Evolutionary conservation across 2,329 filamentous ascomycete genomes (phyloP).

Genomic region (Cucurbitaria berberidis): DNA sequence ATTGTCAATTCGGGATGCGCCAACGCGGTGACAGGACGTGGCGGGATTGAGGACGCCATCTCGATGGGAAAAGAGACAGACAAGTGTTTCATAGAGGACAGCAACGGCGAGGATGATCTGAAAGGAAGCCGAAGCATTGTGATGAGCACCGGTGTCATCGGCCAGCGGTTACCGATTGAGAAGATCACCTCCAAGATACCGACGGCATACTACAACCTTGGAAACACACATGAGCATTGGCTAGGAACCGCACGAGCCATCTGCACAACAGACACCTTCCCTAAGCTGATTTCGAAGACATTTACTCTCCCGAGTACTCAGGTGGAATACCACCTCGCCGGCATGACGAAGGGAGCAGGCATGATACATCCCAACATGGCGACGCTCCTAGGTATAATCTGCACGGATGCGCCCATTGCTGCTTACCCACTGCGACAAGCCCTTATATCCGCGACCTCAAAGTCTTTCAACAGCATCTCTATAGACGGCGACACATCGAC

Average conservation of each 20-base stretch:
- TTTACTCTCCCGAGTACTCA: slow-evolving; percentile 86
- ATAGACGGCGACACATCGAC: slow-evolving; percentile 97
- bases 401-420: slow-evolving; percentile 85
- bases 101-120: slow-evolving; percentile 48
- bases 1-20: slow-evolving; percentile 96
- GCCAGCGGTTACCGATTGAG: slow-evolving; percentile 87
- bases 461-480: slow-evolving; percentile 95
- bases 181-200: slow-evolving; percentile 89
- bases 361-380: slow-evolving; percentile 99
- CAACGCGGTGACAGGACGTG: slow-evolving; percentile 93
- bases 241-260: slow-evolving; percentile 85
- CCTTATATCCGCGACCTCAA: slow-evolving; percentile 75
- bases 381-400: slow-evolving; percentile 87
- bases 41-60: slow-evolving; percentile 85
- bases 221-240: slow-evolving; percentile 83
- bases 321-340: slow-evolving; percentile 81
- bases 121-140: slow-evolving; percentile 74
- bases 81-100: slow-evolving; percentile 57
- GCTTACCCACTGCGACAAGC: slow-evolving; percentile 70
- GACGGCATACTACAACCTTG: slow-evolving; percentile 72
- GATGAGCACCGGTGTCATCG: slow-evolving; percentile 98
- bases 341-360: slow-evolving; percentile 96
- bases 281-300: slow-evolving; percentile 84
- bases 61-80: slow-evolving; percentile 84
- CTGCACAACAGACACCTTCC: slow-evolving; percentile 98